A percentile compares a stretch with the other conserved stretches of the same genome.
Conservation (phyloP, 2,329 filamentous ascomycete genomes). For the Monilinia polystroma region DNA sequence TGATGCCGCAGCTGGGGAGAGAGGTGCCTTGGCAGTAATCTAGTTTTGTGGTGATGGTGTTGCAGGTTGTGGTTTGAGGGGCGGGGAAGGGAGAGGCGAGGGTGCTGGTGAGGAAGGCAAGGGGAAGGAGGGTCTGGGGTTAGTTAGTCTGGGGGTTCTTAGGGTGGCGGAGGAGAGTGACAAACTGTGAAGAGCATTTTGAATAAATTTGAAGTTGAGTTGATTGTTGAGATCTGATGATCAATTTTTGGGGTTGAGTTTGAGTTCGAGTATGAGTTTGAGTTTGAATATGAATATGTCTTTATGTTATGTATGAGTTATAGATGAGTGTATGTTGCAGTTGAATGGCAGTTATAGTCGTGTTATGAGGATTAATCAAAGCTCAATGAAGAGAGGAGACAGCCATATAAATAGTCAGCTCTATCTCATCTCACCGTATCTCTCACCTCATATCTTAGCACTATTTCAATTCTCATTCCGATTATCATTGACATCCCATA, state of each 20-base stretch:
- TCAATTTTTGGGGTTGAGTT: background rate
- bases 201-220: background rate
- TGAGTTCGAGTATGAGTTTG: background rate
- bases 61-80: background rate
- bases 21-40: conserved; percentile 21
- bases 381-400: background rate
- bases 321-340: background rate
- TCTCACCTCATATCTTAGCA: conserved; percentile 1
- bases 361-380: conserved; percentile 6
- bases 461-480: too few species aligned
- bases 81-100: background rate
- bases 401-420: conserved; percentile 5
- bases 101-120: conserved; percentile 11
- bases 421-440: conserved; percentile 4
- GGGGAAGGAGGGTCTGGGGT: conserved; percentile 3
- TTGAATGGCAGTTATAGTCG: background rate
- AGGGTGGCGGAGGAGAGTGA: background rate
- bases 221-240: background rate
- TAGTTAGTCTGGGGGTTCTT: background rate
- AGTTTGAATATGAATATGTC: too few species aligned
- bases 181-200: conserved; percentile 22
- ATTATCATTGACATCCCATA: conserved; percentile 4
- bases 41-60: background rate
- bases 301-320: background rate
- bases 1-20: conserved; percentile 2